Evolutionary conservation across 495 filamentous ascomycete species (phyloP).

Genomic region (Hapsidospora chrysogenum): DNA sequence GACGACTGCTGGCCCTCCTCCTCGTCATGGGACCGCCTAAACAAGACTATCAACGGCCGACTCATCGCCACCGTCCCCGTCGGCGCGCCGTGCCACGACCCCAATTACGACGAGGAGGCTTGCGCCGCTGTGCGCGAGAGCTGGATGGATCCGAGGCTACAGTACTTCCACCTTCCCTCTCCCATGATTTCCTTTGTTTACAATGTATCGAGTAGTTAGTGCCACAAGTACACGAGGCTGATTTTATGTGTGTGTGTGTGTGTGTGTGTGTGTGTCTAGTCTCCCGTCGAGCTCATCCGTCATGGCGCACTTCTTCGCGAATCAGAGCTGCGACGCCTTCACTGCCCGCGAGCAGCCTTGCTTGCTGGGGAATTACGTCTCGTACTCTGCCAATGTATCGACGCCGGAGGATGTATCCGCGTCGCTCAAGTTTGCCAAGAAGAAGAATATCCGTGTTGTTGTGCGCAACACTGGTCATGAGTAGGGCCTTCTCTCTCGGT

Average conservation of each 20-base stretch:
- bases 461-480: constrained; percentile 30
- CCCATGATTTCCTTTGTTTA: no score
- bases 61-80: constrained; percentile 17
- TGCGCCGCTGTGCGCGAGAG: constrained; percentile 1
- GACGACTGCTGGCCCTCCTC: constrained; percentile 9
- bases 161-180: no score
- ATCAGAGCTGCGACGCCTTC: constrained; percentile 40
- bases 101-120: constrained; percentile 9
- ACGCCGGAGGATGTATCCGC: constrained; percentile 13
- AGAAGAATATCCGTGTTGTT: constrained; percentile 18
- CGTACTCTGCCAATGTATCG: no score
- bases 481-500: constrained; percentile 5
- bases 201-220: no score
- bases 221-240: no score
- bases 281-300: constrained; percentile 5
- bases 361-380: constrained; percentile 32
- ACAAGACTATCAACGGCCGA: constrained; percentile 9
- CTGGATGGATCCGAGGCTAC: background rate
- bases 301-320: constrained; percentile 27
- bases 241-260: no score
- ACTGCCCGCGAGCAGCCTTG: constrained; percentile 24
- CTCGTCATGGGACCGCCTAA: constrained; percentile 8
- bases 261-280: no score
- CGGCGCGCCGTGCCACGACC: constrained; percentile 19
- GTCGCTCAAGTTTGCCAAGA: constrained; percentile 20